Evolutionary conservation across 1,139 yeast genomes (phyloP), one percentile per base, ranked within the genome.

Genomic region (Lodderomyces oxycetoniae): DNA sequence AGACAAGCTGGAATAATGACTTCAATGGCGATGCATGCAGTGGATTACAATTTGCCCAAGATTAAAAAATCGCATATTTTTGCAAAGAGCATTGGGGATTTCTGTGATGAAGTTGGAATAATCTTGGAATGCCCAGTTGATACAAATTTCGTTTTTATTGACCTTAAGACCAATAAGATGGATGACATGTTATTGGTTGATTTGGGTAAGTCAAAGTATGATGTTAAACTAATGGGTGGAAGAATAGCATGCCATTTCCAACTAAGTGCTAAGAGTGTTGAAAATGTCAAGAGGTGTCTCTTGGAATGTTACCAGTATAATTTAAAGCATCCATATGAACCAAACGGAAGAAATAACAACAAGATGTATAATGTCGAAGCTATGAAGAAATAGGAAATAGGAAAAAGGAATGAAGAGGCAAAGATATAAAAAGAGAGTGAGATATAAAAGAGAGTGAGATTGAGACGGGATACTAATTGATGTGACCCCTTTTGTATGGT

Each of bases 241-340:
- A 70, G 95, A 49, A 61, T 89, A 34, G 91, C 94, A 2, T 81
- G 88, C 69, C 96, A 87, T 55, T 86, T 81, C 61, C 96, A 88
- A 59, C 73, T 76, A 39, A 65, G 79, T 24, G 71, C 69, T 24
- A 78, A 79, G 36, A 74, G 87, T 35, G 71, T 87, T 33, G 89
- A 81, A 38, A 69, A 63, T 30, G 67, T 85, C 35, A 83, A 82
- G 52, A 50, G 55, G 35, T 82, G 84, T 9, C 59, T 85, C 26
- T 50, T 66, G 34, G 85, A 79, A 46, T 73, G 85, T 32, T 67
- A 62, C 49, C 67, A 74, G 39, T 65, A 72, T 46, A 57, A 64
- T 21, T 44, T 46, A 35, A 38, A 47, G 15, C 46, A 57, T 35
- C 71, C 69, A 12, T 49, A 44, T 33, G 43, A 35, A 20, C 34